Evolutionary conservation across 2,329 filamentous ascomycete genomes (phyloP), one percentile per base, ranked within the genome.

Genomic region (Pyricularia sp.): DNA sequence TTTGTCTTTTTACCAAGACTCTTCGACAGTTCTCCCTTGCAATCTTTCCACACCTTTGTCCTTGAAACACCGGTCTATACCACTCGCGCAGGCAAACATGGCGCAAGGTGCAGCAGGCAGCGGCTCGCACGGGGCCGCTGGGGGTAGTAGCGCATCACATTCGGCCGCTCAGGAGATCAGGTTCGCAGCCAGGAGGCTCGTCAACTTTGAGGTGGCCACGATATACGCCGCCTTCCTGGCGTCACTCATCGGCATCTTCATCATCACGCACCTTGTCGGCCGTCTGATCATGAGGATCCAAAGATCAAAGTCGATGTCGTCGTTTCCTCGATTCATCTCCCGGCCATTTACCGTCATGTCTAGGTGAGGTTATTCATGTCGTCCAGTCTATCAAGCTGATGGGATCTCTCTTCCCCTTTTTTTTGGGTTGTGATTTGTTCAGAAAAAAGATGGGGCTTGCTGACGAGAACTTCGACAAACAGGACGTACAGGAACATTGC

Each of bases 211-310:
- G 20, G 50, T 70, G 1, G 68, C 68, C 23, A 67, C 63, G 9
- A 71, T 71, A 65, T 72, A 70, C 66, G 71, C 71, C 4, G 68
- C 69, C 2, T 64, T 70, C 30, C 68, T 78, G 12, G 74, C 73
- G 61, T 74, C 76, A 25, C 70, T 78, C 64, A 72, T 78, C 36
- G 75, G 71, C 33, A 55, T 77, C 25, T 77, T 77, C 68, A 70
- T 76, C 25, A 30, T 78, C 26, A 70, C 75, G 33, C 75, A 77
- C 71, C 77, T 76, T 75, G 71, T 73, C 0, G 73, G 75, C 14
- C 70, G 70, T 68, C 30, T 74, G 2, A 71, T 69, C 59, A 73
- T 70, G n/a, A 74, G 68, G 26, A 23, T 72, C 14, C 71, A 72
- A 42, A 65, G 67, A 63, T 71, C 73, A 14, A 71, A 70, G 58